phyloP scores from a whole-genome alignment of 2,329 filamentous ascomycete species.

The Exophiala phaeomuriformis region DNA sequence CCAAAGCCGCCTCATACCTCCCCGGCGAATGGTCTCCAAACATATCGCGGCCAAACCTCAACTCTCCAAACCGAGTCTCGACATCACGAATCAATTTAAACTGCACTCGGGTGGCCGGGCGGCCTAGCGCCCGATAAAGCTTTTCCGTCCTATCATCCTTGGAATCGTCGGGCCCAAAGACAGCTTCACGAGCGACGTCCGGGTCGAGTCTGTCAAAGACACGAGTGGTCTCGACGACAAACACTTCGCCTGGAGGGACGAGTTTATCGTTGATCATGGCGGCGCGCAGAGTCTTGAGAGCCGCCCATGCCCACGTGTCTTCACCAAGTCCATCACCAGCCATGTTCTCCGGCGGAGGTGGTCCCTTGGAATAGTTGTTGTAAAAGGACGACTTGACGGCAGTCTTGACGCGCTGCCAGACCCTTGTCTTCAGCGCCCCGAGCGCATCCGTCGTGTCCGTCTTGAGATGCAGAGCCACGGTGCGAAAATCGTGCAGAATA shows the following conservation, averaged over 20 bases:
- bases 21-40: slow-evolving; percentile 68
- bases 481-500: slow-evolving; percentile 66
- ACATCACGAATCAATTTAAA: slow-evolving; percentile 66
- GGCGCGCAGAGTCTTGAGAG: slow-evolving; percentile 58
- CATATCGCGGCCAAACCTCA: slow-evolving; percentile 66
- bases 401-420: slow-evolving; percentile 59
- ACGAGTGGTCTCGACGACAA: slow-evolving; percentile 60
- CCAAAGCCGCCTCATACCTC: slow-evolving; percentile 63
- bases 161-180: slow-evolving; percentile 42
- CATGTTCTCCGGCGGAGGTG: slow-evolving; percentile 38
- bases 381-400: slow-evolving; percentile 32
- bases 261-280: slow-evolving; percentile 64
- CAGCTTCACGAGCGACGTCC: slow-evolving; percentile 20
- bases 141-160: slow-evolving; percentile 30
- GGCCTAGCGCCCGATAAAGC: slow-evolving; percentile 43
- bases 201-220: slow-evolving; percentile 59
- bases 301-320: slow-evolving; percentile 60
- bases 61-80: slow-evolving; percentile 61
- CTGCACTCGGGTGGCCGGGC: slow-evolving; percentile 61
- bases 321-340: slow-evolving; percentile 51
- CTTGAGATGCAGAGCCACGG: slow-evolving; percentile 65
- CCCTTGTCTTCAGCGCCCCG: slow-evolving; percentile 56
- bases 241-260: slow-evolving; percentile 68
- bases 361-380: slow-evolving; percentile 27
- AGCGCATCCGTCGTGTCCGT: slow-evolving; percentile 61